Percentiles rank a stretch among this genome's conserved stretches.
Conservation (phyloP, 805 yeast genomes). For the Yarrowia keelungensis region DNA sequence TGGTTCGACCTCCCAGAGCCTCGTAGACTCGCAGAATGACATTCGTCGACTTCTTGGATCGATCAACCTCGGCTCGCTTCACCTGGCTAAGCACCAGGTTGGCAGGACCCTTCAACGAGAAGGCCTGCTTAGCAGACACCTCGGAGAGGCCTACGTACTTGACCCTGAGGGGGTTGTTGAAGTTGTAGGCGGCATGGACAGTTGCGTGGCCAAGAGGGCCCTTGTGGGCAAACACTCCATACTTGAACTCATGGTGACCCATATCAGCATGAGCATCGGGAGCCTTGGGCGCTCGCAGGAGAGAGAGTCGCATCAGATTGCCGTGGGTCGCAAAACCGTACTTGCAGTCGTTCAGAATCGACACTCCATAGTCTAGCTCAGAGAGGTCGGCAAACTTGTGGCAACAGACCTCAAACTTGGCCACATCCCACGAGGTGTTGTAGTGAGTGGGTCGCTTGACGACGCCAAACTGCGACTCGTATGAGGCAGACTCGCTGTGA, state of each 20-base stretch:
- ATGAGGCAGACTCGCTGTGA: conserved; percentile 75
- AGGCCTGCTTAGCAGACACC: conserved; percentile 45
- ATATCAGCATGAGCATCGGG: conserved; percentile 96
- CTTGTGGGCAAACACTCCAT: conserved; percentile 82
- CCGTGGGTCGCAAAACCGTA: conserved; percentile 96
- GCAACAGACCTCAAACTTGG: conserved; percentile 93
- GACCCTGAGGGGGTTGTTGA: conserved; percentile 62
- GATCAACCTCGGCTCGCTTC: conserved; percentile 65
- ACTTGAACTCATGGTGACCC: conserved; percentile 83
- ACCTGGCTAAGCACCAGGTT: conserved; percentile 75
- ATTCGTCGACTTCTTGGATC: conserved; percentile 55
- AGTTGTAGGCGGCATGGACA: conserved; percentile 77
- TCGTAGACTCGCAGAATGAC: conserved; percentile 82
- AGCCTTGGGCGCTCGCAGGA: conserved; percentile 88
- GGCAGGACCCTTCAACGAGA: conserved; percentile 57
- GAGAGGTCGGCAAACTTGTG: conserved; percentile 94
- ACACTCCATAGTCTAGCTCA: conserved; percentile 85
- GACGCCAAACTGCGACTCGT: conserved; percentile 93
- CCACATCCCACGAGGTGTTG: conserved; percentile 95
- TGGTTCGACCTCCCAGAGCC: conserved; percentile 79
- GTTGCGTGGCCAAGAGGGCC: conserved; percentile 70
- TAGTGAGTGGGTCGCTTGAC: conserved; percentile 93
- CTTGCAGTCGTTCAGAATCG: conserved; percentile 81
- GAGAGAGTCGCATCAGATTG: conserved; percentile 83
- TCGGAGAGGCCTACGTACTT: conserved; percentile 41